Evolutionary conservation across 1,284 basidiomycete genomes (phyloP), one percentile per base, ranked within the genome.

Genomic region (Calocybe gambosa): DNA sequence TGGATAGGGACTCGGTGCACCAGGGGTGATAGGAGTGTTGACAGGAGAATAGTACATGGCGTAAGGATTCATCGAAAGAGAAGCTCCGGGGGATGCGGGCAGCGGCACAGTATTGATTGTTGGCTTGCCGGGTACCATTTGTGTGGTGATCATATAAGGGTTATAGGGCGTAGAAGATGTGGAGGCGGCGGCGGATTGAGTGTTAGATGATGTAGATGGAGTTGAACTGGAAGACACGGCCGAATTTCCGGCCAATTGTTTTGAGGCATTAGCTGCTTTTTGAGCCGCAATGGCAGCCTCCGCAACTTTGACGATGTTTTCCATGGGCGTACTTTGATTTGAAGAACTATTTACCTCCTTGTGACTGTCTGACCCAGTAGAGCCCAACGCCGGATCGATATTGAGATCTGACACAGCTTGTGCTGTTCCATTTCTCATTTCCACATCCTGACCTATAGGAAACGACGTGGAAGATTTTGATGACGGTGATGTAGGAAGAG

Each of bases 1-100:
- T 16, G 62, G 56, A 47, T 67, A 67, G 3, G 29, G 3, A n/a
- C n/a, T n/a, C 1, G 59, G 54, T 4, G 62, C 58, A 39, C 58
- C 61, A 20, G 69, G 67, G 9, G 66, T 63, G 34, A 59, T 50
- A 21, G 67, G 66, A 10, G 64, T 62, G 16, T 28, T 29, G 10
- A 59, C 58, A 16, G 68, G 61, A 16, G 65, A 57, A 39, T 70
- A 69, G 47, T 66, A 68, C 39, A 68, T 49, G 13, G 65, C 58
- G 36, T 71, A 70, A 9, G 69, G 68, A 39, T 66, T 66, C 53
- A 65, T 62, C 5, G 57, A 45, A 16, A 53, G 40, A 45, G 50
- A 43, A 31, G 47, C 46, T 45, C 45, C 42, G 9, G 47, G 42
- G 20, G 47, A 39, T 6, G 42, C 23, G 6, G 21, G 31, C 25